Base-by-base conservation (phyloP, 192 early-diverging fungal species). In the Coemansia sp. region DNA sequence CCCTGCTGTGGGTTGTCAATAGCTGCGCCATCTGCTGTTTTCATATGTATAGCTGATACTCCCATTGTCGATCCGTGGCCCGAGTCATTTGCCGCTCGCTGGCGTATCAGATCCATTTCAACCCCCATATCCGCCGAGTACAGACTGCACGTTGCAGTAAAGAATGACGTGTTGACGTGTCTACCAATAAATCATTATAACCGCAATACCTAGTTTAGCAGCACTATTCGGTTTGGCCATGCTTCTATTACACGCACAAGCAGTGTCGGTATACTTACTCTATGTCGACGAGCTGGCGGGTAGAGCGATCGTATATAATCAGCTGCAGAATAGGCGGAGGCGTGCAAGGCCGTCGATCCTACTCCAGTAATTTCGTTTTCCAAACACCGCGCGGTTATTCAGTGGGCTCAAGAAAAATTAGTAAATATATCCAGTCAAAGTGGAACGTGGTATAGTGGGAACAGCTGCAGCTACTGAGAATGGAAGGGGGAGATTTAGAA, bases 321-420 rank as follows among this genome's bases (percentile, higher is more conserved):
- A 90, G 73, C 67, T 87, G 85, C 11, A 88, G 57, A 60, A 90
- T 85, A 6, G 87, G 86, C 21, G 86, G 85, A 9, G 88, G 88
- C 48, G 86, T 86, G 17, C 87, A 81, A 53, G 84, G 83, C 10
- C 86, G 76, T 25, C 84, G 75, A 73, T 88, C 86, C 76, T 86
- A 81, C 22, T 50, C 29, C 17, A 12, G 41, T n/a, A 45, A 45
- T n/a, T 45, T 15, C 15, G 41, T 15, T 45, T 35, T 45, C 41
- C 41, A n/a, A 15, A 43, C 41, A 43, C 41, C 12, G 14, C 41
- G 41, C 41, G 4, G 15, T 15, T 15, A n/a, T 43, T n/a, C 41
- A 43, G 14, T 5, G 41, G 41, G 4, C 14, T 15, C 11, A 45
- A 45, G 14, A 45, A 45, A 45, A 45, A 3, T 45, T 45, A 45